Evolutionary conservation across 2,329 filamentous ascomycete species (phyloP), one percentile per base, ranked within the genome.

Genomic region (Talaromyces sp.): DNA sequence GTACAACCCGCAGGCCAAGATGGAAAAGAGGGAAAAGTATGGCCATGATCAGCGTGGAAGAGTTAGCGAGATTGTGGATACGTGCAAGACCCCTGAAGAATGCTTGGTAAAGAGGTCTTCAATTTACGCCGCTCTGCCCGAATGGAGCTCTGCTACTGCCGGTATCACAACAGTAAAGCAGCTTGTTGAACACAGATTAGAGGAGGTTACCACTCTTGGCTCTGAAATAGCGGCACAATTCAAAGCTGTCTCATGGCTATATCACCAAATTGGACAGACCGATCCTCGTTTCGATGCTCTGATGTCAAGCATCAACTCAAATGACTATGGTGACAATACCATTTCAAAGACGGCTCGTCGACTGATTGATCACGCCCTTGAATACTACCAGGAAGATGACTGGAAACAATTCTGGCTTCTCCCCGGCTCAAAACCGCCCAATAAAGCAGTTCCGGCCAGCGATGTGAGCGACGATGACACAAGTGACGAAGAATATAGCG

Each of bases 81-180:
- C 73, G 10, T 81, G 78, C 10, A 65, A 70, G 2, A 78, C 76
- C 2, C 77, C 80, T 0, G 82, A 85, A 66, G 82, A 85, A 63
- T 83, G 82, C 0, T 70, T 87, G n/a, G 68, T 84, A 0, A 84
- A 81, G 68, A 67, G 81, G 65, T 70, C 77, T 66, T 72, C 77
- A 51, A 70, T 73, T 31, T 75, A 78, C 58, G 68, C 69, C 2
- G 66, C 73, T 30, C 68, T 69, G 16, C 66, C 67, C 16, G 61
- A 61, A 23, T 74, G 70, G 66, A 66, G 68, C 12, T 63, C 69
- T 36, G 66, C 69, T 1, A 64, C 69, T 28, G 70, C 72, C 31
- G 70, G 69, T 34, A 63, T 64, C 3, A 61, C 69, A 31, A 77
- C 74, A 4, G 76, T 73, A 54, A 62, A 69, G 23, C 67, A 70